Base-by-base conservation (phyloP, 2,329 filamentous ascomycete genomes). In the Torrubiellomyces zombiae region DNA sequence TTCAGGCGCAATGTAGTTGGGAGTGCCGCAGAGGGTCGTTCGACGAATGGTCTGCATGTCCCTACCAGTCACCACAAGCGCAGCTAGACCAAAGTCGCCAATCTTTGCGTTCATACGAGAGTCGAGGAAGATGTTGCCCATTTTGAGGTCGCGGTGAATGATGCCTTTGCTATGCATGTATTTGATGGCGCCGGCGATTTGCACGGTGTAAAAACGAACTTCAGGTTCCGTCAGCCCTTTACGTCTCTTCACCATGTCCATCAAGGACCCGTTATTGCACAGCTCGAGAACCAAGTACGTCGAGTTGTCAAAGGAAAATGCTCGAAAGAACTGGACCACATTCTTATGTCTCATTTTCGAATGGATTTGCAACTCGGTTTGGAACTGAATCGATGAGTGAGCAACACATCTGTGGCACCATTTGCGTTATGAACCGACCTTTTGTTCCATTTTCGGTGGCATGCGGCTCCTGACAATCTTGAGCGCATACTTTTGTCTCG, bases 1-100 rank as follows among this genome's bases (percentile, higher is more conserved):
- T 45, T 98, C 89, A 0, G 89, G 89, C 0, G 89, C 89, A 38
- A 98, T 93, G 48, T 98, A 98, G 50, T 98, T 98, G 2, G 89
- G 89, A 4, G 89, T 98, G 30, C 89, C 89, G 40, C 89, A 98
- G 31, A 98, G 70, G 6, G 89, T 98, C 14, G 82, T 94, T 41
- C 91, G 69, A 35, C 89, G 72, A 40, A 72, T 72, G 31, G 69
- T 82, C 49, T 74, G 75, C 66, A 81, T 80, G 43, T 98, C 89
- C 47, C 77, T 83, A 44, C 86, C 82, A 7, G 85, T 91, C 21
- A 95, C 74, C 28, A 95, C 62, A 39, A 98, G 61, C 15, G 91
- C 89, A 16, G 89, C 89, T 28, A 98, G 63, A 3, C 89, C 89
- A 54, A 98, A 98, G 49, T 98, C 89, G 21, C 89, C 89, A 40